These are phyloP conservation scores for Clitocybe nebularis DNA, from an alignment of 1,284 basidiomycete genomes.

Conservation along the genomic window DNA sequence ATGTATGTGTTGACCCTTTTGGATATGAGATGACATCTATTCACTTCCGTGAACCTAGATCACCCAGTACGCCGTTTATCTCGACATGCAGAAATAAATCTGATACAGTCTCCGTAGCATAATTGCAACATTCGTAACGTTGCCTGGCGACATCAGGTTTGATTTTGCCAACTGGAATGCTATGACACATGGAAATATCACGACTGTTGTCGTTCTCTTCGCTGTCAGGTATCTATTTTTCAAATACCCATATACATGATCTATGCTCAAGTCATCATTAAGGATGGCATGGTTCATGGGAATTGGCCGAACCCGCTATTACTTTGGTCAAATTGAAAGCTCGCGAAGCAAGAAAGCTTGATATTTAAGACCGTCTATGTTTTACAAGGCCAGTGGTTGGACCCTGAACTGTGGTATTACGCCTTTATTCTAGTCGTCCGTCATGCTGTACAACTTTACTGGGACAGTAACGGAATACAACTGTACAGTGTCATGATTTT, in stretches of 20 bases:
- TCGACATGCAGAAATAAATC: constrained; percentile 2
- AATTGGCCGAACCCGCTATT: constrained; percentile 56
- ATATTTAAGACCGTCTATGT: no score
- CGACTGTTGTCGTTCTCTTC: constrained; percentile 54
- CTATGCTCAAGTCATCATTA: constrained; percentile 4
- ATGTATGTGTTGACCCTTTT: constrained; percentile 45
- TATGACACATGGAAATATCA: constrained; percentile 74
- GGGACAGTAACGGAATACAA: no score
- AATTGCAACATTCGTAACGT: constrained; percentile 47
- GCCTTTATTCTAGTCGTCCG: no score
- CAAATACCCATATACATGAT: neutral
- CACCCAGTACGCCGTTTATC: constrained; percentile 49
- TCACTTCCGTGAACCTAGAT: constrained; percentile 22
- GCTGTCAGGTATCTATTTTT: constrained; percentile 43
- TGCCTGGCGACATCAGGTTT: constrained; percentile 56
- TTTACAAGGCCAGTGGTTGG: neutral
- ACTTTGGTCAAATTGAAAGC: constrained; percentile 34
- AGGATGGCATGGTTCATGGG: constrained; percentile 68
- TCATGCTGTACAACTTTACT: no score
- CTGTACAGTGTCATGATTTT: no score
- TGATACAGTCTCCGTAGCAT: constrained; percentile 41
- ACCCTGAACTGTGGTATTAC: neutral
- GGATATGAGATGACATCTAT: constrained; percentile 31
- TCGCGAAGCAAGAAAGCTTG: constrained; percentile 11
- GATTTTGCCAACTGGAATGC: constrained; percentile 56